Percentiles rank a stretch among this genome's conserved stretches.
These are phyloP conservation scores for Agaricales sp. DNA, from an alignment of 1,284 basidiomycete species.

Conservation along the genomic window DNA sequence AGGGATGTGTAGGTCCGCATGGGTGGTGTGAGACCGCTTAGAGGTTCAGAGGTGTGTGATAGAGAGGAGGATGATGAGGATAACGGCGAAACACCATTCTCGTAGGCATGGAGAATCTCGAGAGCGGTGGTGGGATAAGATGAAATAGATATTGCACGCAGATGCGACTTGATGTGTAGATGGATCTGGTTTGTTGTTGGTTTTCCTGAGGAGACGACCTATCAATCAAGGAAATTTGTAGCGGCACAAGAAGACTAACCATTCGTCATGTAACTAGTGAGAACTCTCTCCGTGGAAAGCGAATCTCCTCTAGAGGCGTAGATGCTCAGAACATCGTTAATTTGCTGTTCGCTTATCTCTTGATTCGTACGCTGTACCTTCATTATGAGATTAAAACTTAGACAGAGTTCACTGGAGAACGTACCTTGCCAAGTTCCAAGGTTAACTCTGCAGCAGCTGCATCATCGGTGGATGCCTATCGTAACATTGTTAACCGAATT, in stretches of 20 bases:
- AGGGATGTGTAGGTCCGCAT: constrained; percentile 55
- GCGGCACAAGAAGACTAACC: constrained; percentile 20
- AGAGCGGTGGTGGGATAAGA: constrained; percentile 47
- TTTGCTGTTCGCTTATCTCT: constrained; percentile 25
- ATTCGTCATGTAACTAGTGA: constrained; percentile 28
- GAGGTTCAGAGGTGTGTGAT: neutral
- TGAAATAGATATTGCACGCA: constrained; percentile 29
- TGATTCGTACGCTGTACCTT: constrained; percentile 26
- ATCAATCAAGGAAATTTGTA: neutral
- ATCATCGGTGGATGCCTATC: constrained; percentile 26
- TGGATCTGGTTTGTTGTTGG: constrained; percentile 52
- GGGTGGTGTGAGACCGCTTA: constrained; percentile 40
- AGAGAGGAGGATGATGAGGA: neutral
- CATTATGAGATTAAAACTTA: neutral
- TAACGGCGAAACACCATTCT: constrained; percentile 16
- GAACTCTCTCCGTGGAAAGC: constrained; percentile 31
- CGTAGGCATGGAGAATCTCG: constrained; percentile 53
- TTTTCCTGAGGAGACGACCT: constrained; percentile 18
- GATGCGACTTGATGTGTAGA: constrained; percentile 54
- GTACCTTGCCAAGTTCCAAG: constrained; percentile 42
- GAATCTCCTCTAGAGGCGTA: constrained; percentile 40
- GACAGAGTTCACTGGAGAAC: constrained; percentile 8
- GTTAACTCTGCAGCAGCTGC: constrained; percentile 21
- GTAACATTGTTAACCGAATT: neutral
- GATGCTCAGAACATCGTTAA: constrained; percentile 36